Base-by-base conservation (phyloP, 768 basidiomycete genomes). In the Naganishia randhawae region DNA sequence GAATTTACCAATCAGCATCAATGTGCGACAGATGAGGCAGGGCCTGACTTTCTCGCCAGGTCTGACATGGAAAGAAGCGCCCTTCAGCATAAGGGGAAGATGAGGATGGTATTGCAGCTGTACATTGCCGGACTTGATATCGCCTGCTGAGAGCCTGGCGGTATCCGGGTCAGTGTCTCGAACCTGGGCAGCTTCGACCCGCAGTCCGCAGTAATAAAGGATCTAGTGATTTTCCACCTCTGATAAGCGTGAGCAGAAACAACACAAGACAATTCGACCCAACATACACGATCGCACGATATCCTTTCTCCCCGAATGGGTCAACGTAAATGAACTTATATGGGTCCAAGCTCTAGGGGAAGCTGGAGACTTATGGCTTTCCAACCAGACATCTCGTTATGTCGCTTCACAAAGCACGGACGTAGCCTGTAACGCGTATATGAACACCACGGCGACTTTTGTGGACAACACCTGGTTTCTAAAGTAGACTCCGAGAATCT, bases 141-240 rank as follows among this genome's bases (percentile, higher is more conserved):
- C 76, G 5, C 95, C 94, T 17, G 83, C 74, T 0, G 82, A 80
- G 0, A 94, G 95, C 95, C 95, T 97, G 0, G 77, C 75, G 13
- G 78, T 65, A 0, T 83, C 82, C 17, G 84, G 84, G 65, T 86
- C 85, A 31, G 83, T 75, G 1, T 82, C 76, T 17, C 80, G 83
- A 11, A 41, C 62, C 19, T 76, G 63, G 0, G 89, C 86, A 1
- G 89, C 91, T 79, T 97, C 94, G 0, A 87, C 82, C 19, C 82
- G 74, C 19, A 95, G 82, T 8, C 88, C 82, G 31, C 86, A 87
- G 74, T 96, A 94, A 73, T 93, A 87, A 31, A 90, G 78, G 63
- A 94, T 77, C 95, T 92, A 17, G 91, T 89, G 73, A 89, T 90
- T 69, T 92, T 90, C 73, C 92, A 88, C 72, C 90, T 91, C 73